Percentiles rank a stretch among this genome's conserved stretches.
Evolutionary conservation across 768 basidiomycete genomes (phyloP).

Genomic region (Boletus huronensis): DNA sequence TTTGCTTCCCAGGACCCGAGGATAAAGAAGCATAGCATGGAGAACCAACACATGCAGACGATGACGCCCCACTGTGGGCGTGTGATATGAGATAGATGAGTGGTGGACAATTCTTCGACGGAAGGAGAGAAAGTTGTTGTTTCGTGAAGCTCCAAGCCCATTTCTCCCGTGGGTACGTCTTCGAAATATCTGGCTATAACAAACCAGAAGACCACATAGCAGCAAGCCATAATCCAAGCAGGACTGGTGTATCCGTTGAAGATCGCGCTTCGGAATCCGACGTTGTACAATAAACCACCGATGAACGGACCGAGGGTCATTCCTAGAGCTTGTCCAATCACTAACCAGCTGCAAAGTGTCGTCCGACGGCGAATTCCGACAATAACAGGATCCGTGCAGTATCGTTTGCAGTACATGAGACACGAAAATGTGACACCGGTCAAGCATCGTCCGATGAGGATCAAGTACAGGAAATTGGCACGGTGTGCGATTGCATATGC

Average conservation of each 20-base stretch:
- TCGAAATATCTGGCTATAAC: conserved; percentile 36
- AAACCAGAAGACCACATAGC: conserved; percentile 53
- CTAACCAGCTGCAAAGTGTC: conserved; percentile 62
- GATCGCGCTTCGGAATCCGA: conserved; percentile 51
- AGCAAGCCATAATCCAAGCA: conserved; percentile 56
- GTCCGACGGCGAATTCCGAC: conserved; percentile 63
- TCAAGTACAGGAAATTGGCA: conserved; percentile 59
- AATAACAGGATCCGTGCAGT: conserved; percentile 63
- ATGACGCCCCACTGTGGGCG: conserved; percentile 50
- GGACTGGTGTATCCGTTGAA: conserved; percentile 71
- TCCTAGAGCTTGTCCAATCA: conserved; percentile 60
- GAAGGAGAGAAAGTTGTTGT: neutral
- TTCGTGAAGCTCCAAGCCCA: conserved; percentile 6
- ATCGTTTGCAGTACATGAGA: conserved; percentile 68
- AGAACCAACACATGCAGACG: conserved; percentile 65
- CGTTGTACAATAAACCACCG: conserved; percentile 58
- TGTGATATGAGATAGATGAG: conserved; percentile 18
- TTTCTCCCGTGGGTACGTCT: conserved; percentile 33
- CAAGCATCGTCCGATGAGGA: conserved; percentile 65
- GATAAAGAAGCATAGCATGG: conserved; percentile 70
- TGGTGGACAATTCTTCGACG: conserved; percentile 3
- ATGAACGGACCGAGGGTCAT: conserved; percentile 62
- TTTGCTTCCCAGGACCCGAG: conserved; percentile 69
- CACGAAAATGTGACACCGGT: conserved; percentile 56
- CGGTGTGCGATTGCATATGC: conserved; percentile 61